Base-by-base conservation (phyloP, 1,284 basidiomycete genomes). In the Pseudozyma hubeiensis region DNA sequence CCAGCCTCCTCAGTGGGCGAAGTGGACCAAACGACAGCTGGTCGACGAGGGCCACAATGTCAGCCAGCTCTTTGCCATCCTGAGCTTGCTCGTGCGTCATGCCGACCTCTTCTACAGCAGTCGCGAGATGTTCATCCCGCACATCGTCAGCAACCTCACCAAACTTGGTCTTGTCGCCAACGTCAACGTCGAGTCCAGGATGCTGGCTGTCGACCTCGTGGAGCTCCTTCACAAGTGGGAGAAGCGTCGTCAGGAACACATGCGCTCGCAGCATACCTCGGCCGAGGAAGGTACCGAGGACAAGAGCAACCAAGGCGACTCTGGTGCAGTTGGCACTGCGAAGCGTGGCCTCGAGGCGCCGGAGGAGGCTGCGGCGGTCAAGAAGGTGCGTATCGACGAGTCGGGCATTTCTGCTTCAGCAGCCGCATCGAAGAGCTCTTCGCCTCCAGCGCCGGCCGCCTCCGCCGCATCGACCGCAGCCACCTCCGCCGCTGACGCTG, bases 71-170 rank as follows among this genome's bases (percentile, higher is more conserved):
- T 89, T 92, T 70, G 91, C 91, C 64, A 93, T 98, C 53, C 96
- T 97, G 84, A 91, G 94, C 74, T 89, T 99, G 60, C 91, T 99
- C 58, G 91, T 94, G 64, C 92, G 94, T 65, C 94, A 99, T 75
- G 90, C 92, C 1, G 89, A 94, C 60, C 88, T 97, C 6, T 99
- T 99, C 87, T 99, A 93, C 86, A 90, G 93, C 52, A 93, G 94
- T 66, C 91, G 97, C 46, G 92, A 93, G 14, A 87, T 97, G 35
- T 99, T 99, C 84, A 90, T 99, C n/a, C 93, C 94, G 0, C 93
- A 97, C 82, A 94, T 99, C 86, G 92, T 95, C 65, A 92, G 92
- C 81, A 93, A 92, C 37, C 87, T 99, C 63, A 89, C 89, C 57
- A 96, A 94, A 85, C 88, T 99, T 17, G 94, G 94, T 29, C 89